Percentiles rank a stretch among this genome's conserved stretches.
Conservation (phyloP, 345 rosid genomes). For the Eucalyptus marginata region DNA sequence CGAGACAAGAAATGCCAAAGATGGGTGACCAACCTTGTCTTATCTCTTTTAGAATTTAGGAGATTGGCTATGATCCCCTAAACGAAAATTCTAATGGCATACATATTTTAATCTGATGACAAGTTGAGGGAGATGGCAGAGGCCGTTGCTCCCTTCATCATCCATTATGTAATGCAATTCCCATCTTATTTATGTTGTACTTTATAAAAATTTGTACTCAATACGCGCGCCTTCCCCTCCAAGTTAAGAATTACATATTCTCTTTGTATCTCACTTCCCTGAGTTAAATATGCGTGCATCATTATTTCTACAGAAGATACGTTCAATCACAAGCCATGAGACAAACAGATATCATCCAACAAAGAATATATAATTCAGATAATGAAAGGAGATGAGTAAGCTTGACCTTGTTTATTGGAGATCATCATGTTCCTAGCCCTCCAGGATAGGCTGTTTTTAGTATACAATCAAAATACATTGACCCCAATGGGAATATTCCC, state of each 20-base stretch:
- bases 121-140: neutral
- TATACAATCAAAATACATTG: neutral
- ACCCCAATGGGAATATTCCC: neutral
- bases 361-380: neutral
- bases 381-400: neutral
- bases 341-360: neutral
- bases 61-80: neutral
- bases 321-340: neutral
- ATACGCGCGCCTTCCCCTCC: fast-evolving
- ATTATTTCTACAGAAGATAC: neutral
- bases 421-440: neutral
- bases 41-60: neutral
- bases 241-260: neutral
- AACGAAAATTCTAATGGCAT: neutral
- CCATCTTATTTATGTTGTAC: neutral
- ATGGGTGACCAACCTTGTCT: neutral
- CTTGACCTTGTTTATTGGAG: neutral
- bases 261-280: neutral
- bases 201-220: neutral
- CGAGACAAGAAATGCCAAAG: neutral
- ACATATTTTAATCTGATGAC: neutral
- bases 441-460: neutral
- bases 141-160: neutral
- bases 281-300: neutral
- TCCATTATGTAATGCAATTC: neutral